Evolutionary conservation across 1,139 yeast species (phyloP).

Genomic region (Kurtzmaniella natalensis): DNA sequence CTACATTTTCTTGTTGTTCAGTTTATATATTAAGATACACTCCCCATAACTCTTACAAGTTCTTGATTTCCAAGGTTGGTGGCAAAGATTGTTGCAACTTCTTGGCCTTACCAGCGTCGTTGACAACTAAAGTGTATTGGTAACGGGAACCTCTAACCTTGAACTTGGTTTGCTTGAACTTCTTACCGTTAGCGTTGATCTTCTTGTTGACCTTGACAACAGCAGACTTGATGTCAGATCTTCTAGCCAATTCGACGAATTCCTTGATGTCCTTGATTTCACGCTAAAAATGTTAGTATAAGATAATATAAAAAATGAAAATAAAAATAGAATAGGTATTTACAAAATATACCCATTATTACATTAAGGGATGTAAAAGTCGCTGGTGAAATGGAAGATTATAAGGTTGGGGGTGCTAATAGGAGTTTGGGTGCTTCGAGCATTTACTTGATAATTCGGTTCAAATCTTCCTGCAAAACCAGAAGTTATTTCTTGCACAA

Average conservation of each 20-base stretch:
- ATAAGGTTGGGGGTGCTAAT: too few relatives aligned
- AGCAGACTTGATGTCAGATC: slow-evolving; percentile 93
- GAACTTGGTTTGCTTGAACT: slow-evolving; percentile 93
- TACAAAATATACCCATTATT: too few relatives aligned
- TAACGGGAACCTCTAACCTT: slow-evolving; percentile 96
- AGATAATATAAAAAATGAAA: too few relatives aligned
- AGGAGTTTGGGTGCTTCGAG: too few relatives aligned
- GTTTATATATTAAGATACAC: slow-evolving; percentile 2
- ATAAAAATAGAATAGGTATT: too few relatives aligned
- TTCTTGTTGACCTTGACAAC: slow-evolving; percentile 89
- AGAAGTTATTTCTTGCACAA: too few relatives aligned
- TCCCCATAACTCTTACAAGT: slow-evolving; percentile 38
- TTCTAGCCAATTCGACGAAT: slow-evolving; percentile 96
- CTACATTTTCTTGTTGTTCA: slow-evolving; percentile 1
- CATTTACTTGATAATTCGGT: too few relatives aligned
- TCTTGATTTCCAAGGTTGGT: slow-evolving; percentile 82
- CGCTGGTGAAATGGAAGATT: too few relatives aligned
- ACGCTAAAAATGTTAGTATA: slow-evolving; percentile 22
- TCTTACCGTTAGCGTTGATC: slow-evolving; percentile 79
- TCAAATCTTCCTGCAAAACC: too few relatives aligned
- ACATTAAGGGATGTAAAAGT: too few relatives aligned
- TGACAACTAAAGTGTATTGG: slow-evolving; percentile 93
- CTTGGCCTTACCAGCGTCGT: slow-evolving; percentile 97
- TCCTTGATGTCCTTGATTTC: slow-evolving; percentile 97
- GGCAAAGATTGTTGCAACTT: slow-evolving; percentile 98